A percentile compares a stretch with the other conserved stretches of the same genome.
Conservation (phyloP, 169 alveolate genomes). For the Babesia bovis region DNA sequence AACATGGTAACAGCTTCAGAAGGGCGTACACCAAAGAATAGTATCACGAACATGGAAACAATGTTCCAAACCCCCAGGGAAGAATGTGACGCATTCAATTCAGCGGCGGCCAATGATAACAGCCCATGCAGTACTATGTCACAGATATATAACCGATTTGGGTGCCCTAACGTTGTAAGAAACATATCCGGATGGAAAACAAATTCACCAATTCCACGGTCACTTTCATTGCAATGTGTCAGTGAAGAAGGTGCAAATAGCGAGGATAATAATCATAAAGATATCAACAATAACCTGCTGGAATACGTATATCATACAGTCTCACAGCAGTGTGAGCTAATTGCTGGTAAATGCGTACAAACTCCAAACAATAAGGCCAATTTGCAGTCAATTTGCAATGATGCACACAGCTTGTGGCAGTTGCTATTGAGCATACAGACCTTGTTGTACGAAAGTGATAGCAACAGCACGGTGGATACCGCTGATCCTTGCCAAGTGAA, state of each 20-base stretch:
- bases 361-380: conserved; percentile 8
- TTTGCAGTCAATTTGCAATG: conserved; percentile 27
- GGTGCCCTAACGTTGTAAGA: conserved; percentile 14
- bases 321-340: conserved; percentile 50
- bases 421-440: conserved; percentile 24
- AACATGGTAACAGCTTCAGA: neutral
- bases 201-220: neutral
- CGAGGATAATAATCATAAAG: neutral
- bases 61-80: conserved; percentile 3
- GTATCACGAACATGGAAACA: conserved; percentile 7
- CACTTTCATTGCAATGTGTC: conserved; percentile 6
- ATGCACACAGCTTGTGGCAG: conserved; percentile 41
- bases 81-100: neutral
- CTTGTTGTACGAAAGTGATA: conserved; percentile 14
- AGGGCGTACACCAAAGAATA: neutral
- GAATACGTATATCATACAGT: conserved; percentile 43
- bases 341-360: conserved; percentile 32
- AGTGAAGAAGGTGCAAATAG: neutral
- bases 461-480: neutral
- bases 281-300: conserved; percentile 5
- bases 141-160: neutral
- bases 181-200: conserved; percentile 23
- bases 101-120: neutral
- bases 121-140: neutral
- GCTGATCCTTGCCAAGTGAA: neutral